These are phyloP conservation scores for Podosphaera xanthii DNA, from an alignment of 2,329 filamentous ascomycete genomes.

Conservation along the genomic window DNA sequence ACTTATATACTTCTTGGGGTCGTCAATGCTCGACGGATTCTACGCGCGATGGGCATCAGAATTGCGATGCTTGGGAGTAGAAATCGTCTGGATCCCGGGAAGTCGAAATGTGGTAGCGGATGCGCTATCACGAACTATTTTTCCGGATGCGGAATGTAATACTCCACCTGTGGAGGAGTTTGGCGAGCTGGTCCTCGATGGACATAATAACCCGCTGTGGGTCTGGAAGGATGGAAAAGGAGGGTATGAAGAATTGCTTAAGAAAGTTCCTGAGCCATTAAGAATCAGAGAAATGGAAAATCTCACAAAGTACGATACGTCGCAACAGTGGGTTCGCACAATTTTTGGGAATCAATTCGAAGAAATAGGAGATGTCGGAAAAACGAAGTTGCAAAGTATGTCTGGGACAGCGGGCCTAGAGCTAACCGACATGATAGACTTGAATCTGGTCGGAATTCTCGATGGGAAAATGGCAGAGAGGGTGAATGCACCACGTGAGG, in stretches of 20 bases:
- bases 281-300: not conserved
- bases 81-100: not conserved
- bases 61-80: too few species aligned
- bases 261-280: not conserved
- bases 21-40: too few species aligned
- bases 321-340: too few species aligned
- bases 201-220: not conserved
- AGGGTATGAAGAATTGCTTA: not conserved
- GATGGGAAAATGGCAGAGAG: not conserved
- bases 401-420: too few species aligned
- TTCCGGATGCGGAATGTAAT: not conserved
- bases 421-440: too few species aligned
- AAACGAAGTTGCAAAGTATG: too few species aligned
- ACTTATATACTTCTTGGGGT: too few species aligned
- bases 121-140: not conserved
- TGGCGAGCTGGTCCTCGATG: not conserved
- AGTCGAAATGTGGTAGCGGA: not conserved
- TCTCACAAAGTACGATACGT: too few species aligned
- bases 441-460: too few species aligned
- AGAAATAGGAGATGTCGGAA: too few species aligned
- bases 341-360: too few species aligned
- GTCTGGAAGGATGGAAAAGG: not conserved
- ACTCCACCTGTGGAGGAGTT: not conserved
- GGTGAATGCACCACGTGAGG: not conserved
- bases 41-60: too few species aligned